Base-by-base conservation (phyloP, 352 stramenopile genomes). In the Globisporangium acanthophoron region DNA sequence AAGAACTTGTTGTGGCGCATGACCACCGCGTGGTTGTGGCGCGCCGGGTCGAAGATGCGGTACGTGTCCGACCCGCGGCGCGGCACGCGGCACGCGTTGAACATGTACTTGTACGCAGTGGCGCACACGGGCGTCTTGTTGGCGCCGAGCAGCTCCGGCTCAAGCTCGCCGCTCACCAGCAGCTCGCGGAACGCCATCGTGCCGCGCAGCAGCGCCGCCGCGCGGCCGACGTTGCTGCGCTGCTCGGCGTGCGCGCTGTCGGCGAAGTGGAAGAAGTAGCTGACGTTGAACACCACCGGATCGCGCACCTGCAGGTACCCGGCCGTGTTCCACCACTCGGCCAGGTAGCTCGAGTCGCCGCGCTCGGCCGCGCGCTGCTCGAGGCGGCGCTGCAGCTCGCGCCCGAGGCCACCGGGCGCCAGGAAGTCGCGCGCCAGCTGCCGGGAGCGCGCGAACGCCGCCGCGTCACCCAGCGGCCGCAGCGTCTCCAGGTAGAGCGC, bases 81-180 rank as follows among this genome's bases (percentile, higher is more conserved):
- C 29, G 96, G 96, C 61, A 98, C 91, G 48, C 95, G 85, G 67
- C 91, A 98, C 1, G 92, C 86, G 71, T 98, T 98, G 74, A 99
- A 97, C 85, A 97, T 96, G 78, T 94, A 96, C 78, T 96, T 97
- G 78, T 96, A 97, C 33, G 89, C 87, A 3, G 85, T 96, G 4
- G 89, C 84, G 69, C 93, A 98, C 15, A 98, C 62, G 5, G 92
- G 90, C 46, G 79, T 97, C 58, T 96, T 88, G 52, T 92, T 90
- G 46, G 80, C 74, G 37, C 94, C 92, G 15, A 98, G 82, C 43
- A 78, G 90, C 61, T 98, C 94, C 4, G 88, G 76, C 58, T 90
- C 79, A 8, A 98, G 66, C 50, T 67, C 70, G 24, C 95, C 95
- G 40, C 87, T 80, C 21, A 84, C 80, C 31, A 98, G 80, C 61